Percentiles rank a stretch among this genome's conserved stretches.
These are phyloP conservation scores for Oropetium thomaeum DNA, from an alignment of 176 grass and related monocot species.

Conservation along the genomic window DNA sequence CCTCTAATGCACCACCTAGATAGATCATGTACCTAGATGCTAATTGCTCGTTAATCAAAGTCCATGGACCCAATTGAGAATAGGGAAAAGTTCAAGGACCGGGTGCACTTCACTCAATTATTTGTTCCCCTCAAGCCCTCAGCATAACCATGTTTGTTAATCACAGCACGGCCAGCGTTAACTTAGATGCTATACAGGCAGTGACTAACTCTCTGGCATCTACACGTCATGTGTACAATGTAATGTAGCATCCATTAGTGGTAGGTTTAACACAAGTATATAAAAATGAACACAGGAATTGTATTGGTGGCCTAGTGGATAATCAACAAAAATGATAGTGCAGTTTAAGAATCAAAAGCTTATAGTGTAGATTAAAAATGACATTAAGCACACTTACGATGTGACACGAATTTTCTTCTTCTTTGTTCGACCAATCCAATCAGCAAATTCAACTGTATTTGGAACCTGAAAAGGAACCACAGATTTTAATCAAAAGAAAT, in stretches of 20 bases:
- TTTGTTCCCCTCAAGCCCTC: neutral
- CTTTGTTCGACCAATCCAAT: slow-evolving; percentile 99
- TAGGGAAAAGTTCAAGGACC: too few relatives aligned
- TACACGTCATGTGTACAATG: neutral
- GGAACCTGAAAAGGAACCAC: slow-evolving; percentile 60
- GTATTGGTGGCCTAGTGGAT: neutral
- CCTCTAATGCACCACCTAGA: too few relatives aligned
- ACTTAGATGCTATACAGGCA: neutral
- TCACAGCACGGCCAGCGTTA: neutral
- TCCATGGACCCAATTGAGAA: too few relatives aligned
- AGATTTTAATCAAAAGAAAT: slow-evolving; percentile 29
- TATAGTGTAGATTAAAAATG: neutral
- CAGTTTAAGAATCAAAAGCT: neutral
- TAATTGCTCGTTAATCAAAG: too few relatives aligned
- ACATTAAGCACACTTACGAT: slow-evolving; percentile 43
- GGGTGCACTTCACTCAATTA: too few relatives aligned
- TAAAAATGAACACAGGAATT: neutral
- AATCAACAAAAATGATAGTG: slow-evolving; percentile 5
- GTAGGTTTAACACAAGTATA: neutral
- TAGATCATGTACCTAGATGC: too few relatives aligned
- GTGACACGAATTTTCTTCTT: slow-evolving; percentile 95
- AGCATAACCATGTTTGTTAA: neutral
- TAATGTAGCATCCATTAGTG: neutral
- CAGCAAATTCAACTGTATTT: slow-evolving; percentile 95
- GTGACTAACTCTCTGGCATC: neutral